These are phyloP conservation scores for Cystobasidium pallidum DNA, from an alignment of 1,284 basidiomycete genomes.

Conservation along the genomic window DNA sequence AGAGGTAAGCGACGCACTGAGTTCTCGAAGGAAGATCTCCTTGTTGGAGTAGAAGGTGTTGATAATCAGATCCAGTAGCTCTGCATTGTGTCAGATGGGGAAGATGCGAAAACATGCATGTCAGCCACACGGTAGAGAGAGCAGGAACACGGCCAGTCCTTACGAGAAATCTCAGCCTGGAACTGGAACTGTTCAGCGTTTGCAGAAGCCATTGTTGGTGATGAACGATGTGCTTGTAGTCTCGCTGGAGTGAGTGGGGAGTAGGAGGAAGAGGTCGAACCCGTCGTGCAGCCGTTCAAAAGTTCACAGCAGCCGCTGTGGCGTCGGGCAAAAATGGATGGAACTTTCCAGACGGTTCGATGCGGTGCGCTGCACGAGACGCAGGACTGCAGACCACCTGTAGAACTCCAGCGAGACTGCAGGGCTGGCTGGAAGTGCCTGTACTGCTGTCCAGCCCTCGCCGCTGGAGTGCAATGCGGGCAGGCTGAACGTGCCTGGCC, in stretches of 20 bases:
- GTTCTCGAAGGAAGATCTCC: constrained; percentile 94
- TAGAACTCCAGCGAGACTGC: background rate
- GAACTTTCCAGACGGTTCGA: constrained; percentile 31
- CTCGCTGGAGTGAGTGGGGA: background rate
- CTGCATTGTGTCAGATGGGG: constrained; percentile 43
- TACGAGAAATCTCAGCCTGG: constrained; percentile 88
- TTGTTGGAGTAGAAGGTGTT: constrained; percentile 81
- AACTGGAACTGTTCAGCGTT: constrained; percentile 59
- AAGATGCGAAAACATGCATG: background rate
- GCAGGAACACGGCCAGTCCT: constrained; percentile 1
- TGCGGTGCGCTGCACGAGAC: background rate
- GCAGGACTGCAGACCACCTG: constrained; percentile 1
- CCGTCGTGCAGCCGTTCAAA: background rate
- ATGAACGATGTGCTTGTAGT: constrained; percentile 7
- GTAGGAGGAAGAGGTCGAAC: background rate
- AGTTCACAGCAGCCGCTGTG: background rate
- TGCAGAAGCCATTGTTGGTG: constrained; percentile 39
- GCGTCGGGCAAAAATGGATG: constrained; percentile 8
- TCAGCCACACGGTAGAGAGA: background rate
- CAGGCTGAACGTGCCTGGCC: background rate
- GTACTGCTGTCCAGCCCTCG: background rate
- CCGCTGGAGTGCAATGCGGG: background rate
- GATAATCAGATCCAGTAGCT: constrained; percentile 27
- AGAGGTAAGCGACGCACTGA: constrained; percentile 67
- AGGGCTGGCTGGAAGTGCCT: background rate